Conservation (phyloP, 805 yeast species). For the Pichia phayaonensis region DNA sequence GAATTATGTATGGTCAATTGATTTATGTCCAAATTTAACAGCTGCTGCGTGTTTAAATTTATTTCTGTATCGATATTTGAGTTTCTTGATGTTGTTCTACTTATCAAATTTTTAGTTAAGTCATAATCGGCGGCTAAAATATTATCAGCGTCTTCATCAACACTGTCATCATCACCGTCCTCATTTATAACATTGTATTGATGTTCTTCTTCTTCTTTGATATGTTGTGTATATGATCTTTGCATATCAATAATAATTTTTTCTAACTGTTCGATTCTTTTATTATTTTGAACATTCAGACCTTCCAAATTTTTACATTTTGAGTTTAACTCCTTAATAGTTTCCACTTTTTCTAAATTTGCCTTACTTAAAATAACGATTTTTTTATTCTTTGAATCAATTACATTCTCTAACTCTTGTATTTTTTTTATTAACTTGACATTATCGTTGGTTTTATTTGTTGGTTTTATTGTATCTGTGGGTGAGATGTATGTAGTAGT, state of each 20-base stretch:
- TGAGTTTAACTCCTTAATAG: neutral
- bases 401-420: slow-evolving; percentile 3
- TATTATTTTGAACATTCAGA: neutral
- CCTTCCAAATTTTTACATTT: neutral
- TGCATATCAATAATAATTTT: neutral
- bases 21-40: slow-evolving; percentile 4
- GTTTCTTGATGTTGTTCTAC: neutral
- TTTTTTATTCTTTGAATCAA: slow-evolving; percentile 7
- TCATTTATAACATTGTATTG: neutral
- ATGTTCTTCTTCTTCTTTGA: neutral
- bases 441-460: neutral
- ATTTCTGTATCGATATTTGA: neutral
- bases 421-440: neutral
- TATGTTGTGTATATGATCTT: neutral
- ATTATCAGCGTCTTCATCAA: no score
- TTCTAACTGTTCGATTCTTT: slow-evolving; percentile 1
- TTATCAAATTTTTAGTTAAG: neutral
- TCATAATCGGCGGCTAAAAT: neutral
- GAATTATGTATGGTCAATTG: neutral
- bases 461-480: neutral
- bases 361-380: slow-evolving; percentile 3
- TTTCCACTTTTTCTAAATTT: neutral
- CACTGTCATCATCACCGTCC: slow-evolving; percentile 4
- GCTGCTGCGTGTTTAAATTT: slow-evolving; percentile 5
- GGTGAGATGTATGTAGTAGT: neutral